Conservation (phyloP, 129 eudicot genomes). For the Flaveria robusta region DNA sequence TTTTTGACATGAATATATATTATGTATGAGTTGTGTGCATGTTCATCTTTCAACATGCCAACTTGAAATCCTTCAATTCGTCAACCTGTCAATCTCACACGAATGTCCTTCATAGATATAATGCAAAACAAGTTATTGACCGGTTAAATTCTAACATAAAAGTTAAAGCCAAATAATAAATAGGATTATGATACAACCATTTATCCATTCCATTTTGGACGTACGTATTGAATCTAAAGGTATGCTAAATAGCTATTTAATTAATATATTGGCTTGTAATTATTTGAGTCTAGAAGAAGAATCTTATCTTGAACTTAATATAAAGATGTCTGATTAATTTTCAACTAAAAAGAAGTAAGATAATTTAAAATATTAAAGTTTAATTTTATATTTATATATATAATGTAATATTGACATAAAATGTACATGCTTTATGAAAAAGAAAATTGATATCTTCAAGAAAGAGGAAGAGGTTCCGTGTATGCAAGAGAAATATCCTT, state of each 20-base stretch:
- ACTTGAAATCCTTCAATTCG: too few relatives aligned
- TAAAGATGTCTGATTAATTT: slow-evolving; percentile 5
- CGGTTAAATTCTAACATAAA: neutral
- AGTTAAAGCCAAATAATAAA: neutral
- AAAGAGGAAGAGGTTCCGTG: slow-evolving; percentile 34
- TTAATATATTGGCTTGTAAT: slow-evolving; percentile 4
- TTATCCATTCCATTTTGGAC: neutral
- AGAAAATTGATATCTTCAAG: slow-evolving; percentile 16
- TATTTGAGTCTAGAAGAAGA: slow-evolving; percentile 30
- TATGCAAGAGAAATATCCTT: slow-evolving; percentile 21
- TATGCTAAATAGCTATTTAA: neutral
- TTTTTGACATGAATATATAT: too few relatives aligned
- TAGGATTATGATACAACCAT: neutral
- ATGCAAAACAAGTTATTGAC: too few relatives aligned
- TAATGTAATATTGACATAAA: neutral
- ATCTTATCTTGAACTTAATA: slow-evolving; percentile 25
- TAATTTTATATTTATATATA: neutral
- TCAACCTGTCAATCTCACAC: too few relatives aligned
- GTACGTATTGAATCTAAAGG: neutral
- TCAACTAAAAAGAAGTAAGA: slow-evolving; percentile 14
- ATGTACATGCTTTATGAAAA: neutral
- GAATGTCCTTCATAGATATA: too few relatives aligned
- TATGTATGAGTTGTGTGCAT: too few relatives aligned
- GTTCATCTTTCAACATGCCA: too few relatives aligned
- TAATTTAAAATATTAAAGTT: slow-evolving; percentile 21